phyloP scores from a whole-genome alignment of 108 stramenopile genomes.

The Mayamaea pseudoterrestris region DNA sequence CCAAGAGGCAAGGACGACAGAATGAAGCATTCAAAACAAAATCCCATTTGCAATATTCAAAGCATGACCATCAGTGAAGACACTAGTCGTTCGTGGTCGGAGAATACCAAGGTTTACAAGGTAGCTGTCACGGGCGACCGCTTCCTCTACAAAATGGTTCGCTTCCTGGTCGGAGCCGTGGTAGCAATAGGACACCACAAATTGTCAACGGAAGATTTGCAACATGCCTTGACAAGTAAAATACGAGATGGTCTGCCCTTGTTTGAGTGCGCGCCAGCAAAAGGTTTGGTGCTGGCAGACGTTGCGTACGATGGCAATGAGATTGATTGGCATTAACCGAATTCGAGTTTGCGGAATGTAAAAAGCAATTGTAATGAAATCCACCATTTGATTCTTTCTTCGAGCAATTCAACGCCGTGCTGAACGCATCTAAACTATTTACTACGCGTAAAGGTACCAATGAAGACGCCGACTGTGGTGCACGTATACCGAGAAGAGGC shows the following conservation, averaged over 20 bases:
- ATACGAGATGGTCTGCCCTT: conserved; percentile 2
- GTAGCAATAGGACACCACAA: conserved; percentile 45
- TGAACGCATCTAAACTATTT: too few species aligned
- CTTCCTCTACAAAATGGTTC: conserved; percentile 75
- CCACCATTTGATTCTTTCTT: too few species aligned
- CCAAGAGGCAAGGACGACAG: conserved; percentile 41
- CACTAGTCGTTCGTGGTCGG: background rate
- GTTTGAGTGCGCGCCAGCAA: conserved; percentile 41
- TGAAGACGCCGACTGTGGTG: too few species aligned
- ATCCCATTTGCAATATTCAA: conserved; percentile 30
- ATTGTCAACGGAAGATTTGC: conserved; percentile 28
- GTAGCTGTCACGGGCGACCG: conserved; percentile 54
- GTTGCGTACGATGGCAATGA: conserved; percentile 18
- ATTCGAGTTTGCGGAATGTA: too few species aligned
- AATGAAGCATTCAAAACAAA: conserved; percentile 18
- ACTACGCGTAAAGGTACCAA: too few species aligned
- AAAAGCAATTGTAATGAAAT: too few species aligned
- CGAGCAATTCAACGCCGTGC: too few species aligned
- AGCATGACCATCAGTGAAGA: background rate
- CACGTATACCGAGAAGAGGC: too few species aligned
- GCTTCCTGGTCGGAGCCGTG: conserved; percentile 65
- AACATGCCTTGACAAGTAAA: conserved; percentile 21
- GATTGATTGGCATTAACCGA: too few species aligned
- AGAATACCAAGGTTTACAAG: background rate
- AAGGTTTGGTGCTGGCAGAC: conserved; percentile 23